Conservation (phyloP, 805 yeast species). For the Yamadazyma ubonensis region DNA sequence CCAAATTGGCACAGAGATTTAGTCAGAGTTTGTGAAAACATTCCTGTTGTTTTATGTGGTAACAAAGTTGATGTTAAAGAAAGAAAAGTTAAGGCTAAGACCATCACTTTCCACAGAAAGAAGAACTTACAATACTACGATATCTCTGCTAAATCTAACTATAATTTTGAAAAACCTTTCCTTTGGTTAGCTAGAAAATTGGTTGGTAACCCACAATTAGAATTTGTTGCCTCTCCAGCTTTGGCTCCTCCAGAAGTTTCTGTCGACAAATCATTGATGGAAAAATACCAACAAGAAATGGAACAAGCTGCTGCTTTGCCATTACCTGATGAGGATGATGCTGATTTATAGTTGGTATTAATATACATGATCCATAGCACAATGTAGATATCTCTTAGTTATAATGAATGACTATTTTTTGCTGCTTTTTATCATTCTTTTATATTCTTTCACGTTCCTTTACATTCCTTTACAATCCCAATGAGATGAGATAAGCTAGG, state of each 20-base stretch:
- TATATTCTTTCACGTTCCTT: too few relatives aligned
- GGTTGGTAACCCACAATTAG: slow-evolving; percentile 96
- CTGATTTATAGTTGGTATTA: slow-evolving; percentile 71
- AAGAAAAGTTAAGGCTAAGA: slow-evolving; percentile 99
- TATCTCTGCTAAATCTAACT: slow-evolving; percentile 98
- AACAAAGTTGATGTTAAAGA: slow-evolving; percentile 99
- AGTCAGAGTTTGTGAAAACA: slow-evolving; percentile 99
- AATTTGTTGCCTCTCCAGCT: slow-evolving; percentile 99
- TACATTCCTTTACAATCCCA: too few relatives aligned
- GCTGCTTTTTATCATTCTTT: too few relatives aligned
- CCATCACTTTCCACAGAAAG: slow-evolving; percentile 99
- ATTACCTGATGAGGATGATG: slow-evolving; percentile 99
- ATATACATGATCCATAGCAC: not conserved
- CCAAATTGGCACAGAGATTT: slow-evolving; percentile 99
- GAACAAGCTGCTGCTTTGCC: slow-evolving; percentile 99
- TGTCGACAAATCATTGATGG: slow-evolving; percentile 95
- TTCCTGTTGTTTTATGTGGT: slow-evolving; percentile 98
- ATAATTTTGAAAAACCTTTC: slow-evolving; percentile 99
- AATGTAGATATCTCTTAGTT: too few relatives aligned
- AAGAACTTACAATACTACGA: slow-evolving; percentile 99
- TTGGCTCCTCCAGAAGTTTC: slow-evolving; percentile 99
- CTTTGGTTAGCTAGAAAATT: slow-evolving; percentile 99
- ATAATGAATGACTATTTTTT: too few relatives aligned
- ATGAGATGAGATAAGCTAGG: too few relatives aligned
- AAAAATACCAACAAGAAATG: slow-evolving; percentile 98